phyloP scores from a whole-genome alignment of 2,329 filamentous ascomycete genomes.

The Zelopaecilomyces penicillatus region DNA sequence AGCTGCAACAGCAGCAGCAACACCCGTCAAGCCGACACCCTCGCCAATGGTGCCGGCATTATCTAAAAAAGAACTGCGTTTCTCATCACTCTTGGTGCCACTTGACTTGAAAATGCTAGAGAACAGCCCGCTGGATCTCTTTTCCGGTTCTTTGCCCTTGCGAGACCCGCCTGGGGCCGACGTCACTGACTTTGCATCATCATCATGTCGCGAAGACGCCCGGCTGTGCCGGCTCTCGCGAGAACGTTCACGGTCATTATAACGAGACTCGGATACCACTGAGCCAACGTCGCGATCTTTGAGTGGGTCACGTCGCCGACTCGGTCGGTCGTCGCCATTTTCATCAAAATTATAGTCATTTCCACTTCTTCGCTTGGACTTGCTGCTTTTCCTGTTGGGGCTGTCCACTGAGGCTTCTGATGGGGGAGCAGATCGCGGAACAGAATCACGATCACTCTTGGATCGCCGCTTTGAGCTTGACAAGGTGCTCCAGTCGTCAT shows the following conservation, averaged over 20 bases:
- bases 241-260: constrained; percentile 18
- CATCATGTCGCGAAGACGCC: constrained; percentile 21
- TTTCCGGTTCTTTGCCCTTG: constrained; percentile 31
- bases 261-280: constrained; percentile 37
- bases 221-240: constrained; percentile 23
- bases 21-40: constrained; percentile 56
- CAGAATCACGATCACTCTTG: constrained; percentile 27
- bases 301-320: constrained; percentile 30
- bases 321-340: constrained; percentile 28
- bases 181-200: constrained; percentile 38
- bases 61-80: constrained; percentile 60
- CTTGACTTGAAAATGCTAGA: constrained; percentile 41
- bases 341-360: constrained; percentile 27
- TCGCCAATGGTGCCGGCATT: constrained; percentile 62
- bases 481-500: constrained; percentile 29
- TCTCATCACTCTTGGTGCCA: constrained; percentile 27
- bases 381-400: constrained; percentile 32
- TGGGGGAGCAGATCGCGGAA: constrained; percentile 22
- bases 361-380: constrained; percentile 29
- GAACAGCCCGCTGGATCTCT: constrained; percentile 35
- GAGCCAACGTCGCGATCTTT: constrained; percentile 42
- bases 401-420: constrained; percentile 29
- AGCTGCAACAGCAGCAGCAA: constrained; percentile 33
- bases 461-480: constrained; percentile 28
- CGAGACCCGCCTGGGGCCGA: constrained; percentile 15